Percentiles rank a stretch among this genome's conserved stretches.
phyloP scores from a whole-genome alignment of 2,329 filamentous ascomycete genomes.

The Sporothrix dimorphospora region DNA sequence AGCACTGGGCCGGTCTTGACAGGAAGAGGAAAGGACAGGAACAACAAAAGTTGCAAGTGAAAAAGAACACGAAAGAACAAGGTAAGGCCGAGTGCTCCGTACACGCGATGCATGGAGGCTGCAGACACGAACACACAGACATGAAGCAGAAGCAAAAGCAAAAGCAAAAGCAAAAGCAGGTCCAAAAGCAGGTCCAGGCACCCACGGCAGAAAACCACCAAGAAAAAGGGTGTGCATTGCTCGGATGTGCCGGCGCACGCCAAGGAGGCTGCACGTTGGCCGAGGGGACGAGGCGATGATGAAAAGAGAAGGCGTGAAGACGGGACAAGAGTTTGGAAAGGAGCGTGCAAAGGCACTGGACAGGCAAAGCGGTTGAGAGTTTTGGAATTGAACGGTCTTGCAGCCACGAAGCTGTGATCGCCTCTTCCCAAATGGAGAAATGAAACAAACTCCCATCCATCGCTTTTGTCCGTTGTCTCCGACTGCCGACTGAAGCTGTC shows the following conservation, averaged over 20 bases:
- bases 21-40: not conserved
- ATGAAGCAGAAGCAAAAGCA: not conserved
- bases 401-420: no score
- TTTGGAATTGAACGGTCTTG: not conserved
- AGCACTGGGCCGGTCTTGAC: not conserved
- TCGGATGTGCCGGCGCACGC: not conserved
- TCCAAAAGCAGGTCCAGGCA: slow-evolving; percentile 4
- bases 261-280: not conserved
- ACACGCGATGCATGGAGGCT: not conserved
- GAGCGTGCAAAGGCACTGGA: no score
- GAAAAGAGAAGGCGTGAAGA: slow-evolving; percentile 1
- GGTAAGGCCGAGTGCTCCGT: slow-evolving; percentile 8
- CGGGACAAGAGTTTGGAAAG: not conserved
- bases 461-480: slow-evolving; percentile 3
- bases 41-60: not conserved
- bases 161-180: not conserved
- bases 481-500: not conserved
- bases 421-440: no score
- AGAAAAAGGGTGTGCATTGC: not conserved
- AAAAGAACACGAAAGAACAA: not conserved
- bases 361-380: no score
- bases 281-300: not conserved
- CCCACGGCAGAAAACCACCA: not conserved
- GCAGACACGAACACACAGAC: not conserved
- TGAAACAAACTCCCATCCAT: no score